Percentiles rank a stretch among this genome's conserved stretches.
Conservation (phyloP, 1,139 yeast genomes). For the Yamadazyma sp. region DNA sequence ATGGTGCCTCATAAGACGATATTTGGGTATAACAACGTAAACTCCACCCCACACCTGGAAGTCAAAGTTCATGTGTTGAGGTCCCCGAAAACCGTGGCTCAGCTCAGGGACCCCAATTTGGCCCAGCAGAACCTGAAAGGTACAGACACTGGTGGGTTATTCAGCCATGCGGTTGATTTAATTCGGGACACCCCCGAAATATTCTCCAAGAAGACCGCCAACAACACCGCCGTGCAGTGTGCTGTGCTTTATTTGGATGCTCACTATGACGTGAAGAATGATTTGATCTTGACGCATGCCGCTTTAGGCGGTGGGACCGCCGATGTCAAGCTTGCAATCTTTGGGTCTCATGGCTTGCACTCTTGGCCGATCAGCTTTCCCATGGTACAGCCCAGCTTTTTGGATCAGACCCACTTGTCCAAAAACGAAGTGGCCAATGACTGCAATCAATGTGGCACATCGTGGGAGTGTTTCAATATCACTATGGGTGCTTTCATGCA, state of each 20-base stretch:
- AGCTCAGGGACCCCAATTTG: slow-evolving; percentile 71
- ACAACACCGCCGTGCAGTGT: slow-evolving; percentile 61
- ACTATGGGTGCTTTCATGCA: slow-evolving; percentile 95
- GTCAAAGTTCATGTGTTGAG: slow-evolving; percentile 76
- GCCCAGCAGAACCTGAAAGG: slow-evolving; percentile 88
- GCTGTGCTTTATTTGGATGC: slow-evolving; percentile 85
- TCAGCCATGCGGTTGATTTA: slow-evolving; percentile 76
- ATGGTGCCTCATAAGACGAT: slow-evolving; percentile 26
- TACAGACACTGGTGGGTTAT: slow-evolving; percentile 70
- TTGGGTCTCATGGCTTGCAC: slow-evolving; percentile 90
- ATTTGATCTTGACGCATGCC: slow-evolving; percentile 81
- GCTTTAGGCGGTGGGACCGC: slow-evolving; percentile 89
- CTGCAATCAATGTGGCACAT: slow-evolving; percentile 75
- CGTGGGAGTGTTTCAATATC: slow-evolving; percentile 87
- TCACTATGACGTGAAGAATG: slow-evolving; percentile 66
- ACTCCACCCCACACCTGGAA: slow-evolving; percentile 53
- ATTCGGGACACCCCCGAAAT: slow-evolving; percentile 41
- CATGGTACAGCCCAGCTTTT: slow-evolving; percentile 63
- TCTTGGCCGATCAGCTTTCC: slow-evolving; percentile 86
- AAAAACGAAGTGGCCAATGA: slow-evolving; percentile 84
- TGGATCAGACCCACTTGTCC: slow-evolving; percentile 67
- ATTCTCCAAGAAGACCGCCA: slow-evolving; percentile 16
- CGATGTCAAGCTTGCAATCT: slow-evolving; percentile 74
- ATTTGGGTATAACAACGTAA: slow-evolving; percentile 35
- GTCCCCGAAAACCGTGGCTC: slow-evolving; percentile 63